A percentile compares a stretch with the other conserved stretches of the same genome.
These are phyloP conservation scores for Fusarium acutatum DNA, from an alignment of 2,329 filamentous ascomycete species.

Conservation along the genomic window DNA sequence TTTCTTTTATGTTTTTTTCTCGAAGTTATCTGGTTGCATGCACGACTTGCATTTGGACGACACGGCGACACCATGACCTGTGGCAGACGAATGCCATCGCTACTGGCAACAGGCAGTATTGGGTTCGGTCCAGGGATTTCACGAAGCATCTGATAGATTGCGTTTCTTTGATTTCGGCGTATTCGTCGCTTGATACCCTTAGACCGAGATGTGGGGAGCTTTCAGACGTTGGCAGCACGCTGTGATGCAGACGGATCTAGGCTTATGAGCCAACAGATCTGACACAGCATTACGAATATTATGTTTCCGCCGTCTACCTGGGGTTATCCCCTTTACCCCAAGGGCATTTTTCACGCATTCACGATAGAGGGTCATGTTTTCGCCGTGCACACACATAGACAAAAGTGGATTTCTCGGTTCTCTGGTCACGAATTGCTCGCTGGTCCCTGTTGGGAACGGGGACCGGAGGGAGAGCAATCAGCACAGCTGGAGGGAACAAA, in stretches of 20 bases:
- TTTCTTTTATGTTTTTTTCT: constrained; percentile 38
- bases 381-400: constrained; percentile 62
- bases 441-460: constrained; percentile 45
- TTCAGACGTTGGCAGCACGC: constrained; percentile 50
- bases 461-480: constrained; percentile 46
- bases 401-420: constrained; percentile 73
- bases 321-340: constrained; percentile 44
- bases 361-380: constrained; percentile 57
- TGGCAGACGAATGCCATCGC: constrained; percentile 47
- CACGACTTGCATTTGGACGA: constrained; percentile 46
- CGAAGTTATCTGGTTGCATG: constrained; percentile 43
- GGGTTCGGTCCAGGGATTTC: constrained; percentile 49
- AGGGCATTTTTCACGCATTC: constrained; percentile 53
- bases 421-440: constrained; percentile 55
- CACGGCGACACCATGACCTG: constrained; percentile 55
- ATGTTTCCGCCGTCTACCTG: constrained; percentile 51
- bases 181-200: constrained; percentile 56
- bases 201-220: constrained; percentile 53
- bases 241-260: constrained; percentile 48
- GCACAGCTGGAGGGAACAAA: constrained; percentile 45
- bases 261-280: constrained; percentile 44
- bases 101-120: constrained; percentile 47
- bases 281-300: constrained; percentile 48
- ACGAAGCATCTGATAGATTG: constrained; percentile 56
- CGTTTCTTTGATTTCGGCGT: constrained; percentile 56